These are phyloP conservation scores for Tothia fuscella DNA, from an alignment of 2,329 filamentous ascomycete genomes.

Conservation along the genomic window DNA sequence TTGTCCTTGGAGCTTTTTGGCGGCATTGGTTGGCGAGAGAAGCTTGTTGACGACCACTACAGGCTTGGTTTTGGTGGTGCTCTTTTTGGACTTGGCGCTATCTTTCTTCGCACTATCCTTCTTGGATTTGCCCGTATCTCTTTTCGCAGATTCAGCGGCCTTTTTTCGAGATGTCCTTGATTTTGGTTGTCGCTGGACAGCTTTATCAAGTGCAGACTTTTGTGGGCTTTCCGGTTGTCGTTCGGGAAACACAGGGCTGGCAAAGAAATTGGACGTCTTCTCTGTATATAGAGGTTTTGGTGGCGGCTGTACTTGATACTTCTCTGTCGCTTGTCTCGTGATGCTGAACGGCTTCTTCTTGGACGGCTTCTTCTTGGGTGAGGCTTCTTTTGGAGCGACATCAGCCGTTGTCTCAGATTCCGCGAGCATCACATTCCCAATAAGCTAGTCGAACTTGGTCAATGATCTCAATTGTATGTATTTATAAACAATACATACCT, in stretches of 20 bases:
- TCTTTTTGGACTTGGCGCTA: conserved; percentile 14
- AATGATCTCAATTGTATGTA: not conserved
- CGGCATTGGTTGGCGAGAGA: conserved; percentile 24
- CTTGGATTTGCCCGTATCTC: conserved; percentile 2
- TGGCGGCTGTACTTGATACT: conserved; percentile 4
- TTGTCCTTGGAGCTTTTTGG: conserved; percentile 19
- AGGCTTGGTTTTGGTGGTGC: conserved; percentile 18
- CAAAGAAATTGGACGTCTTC: not conserved
- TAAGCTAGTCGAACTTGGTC: not conserved
- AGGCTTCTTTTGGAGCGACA: not conserved
- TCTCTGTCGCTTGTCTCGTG: conserved; percentile 1
- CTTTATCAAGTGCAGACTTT: not conserved
- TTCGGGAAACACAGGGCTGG: not conserved
- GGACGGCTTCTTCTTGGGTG: conserved; percentile 1
- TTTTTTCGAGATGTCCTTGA: conserved; percentile 2
- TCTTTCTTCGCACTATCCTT: conserved; percentile 6
- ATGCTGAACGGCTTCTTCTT: conserved; percentile 7
- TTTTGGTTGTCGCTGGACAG: conserved; percentile 2
- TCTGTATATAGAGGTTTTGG: not conserved
- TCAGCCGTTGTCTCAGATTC: not conserved
- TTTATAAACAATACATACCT: conserved; percentile 3
- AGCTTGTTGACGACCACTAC: conserved; percentile 23
- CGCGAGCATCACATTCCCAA: not conserved
- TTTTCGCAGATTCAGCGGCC: not conserved
- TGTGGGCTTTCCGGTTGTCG: not conserved